Percentiles rank a stretch among this genome's conserved stretches.
Conservation (phyloP, 192 early-diverging fungal genomes). For the Dimargaris cristalligena region DNA sequence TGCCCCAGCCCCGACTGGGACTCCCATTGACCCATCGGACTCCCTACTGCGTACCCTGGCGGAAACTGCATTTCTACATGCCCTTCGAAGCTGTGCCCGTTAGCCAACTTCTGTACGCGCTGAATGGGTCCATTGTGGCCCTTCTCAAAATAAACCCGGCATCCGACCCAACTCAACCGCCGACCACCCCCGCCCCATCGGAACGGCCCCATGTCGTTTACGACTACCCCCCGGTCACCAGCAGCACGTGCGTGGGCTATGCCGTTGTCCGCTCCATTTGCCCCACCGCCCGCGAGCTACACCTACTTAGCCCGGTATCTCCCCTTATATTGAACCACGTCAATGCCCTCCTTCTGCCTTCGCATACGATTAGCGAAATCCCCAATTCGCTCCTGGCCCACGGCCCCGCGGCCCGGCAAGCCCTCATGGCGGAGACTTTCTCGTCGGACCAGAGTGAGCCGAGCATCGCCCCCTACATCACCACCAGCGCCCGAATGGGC, state of each 20-base stretch:
- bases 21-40: slow-evolving; percentile 31
- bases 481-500: too few relatives aligned
- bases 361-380: neutral
- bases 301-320: slow-evolving; percentile 24
- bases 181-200: neutral
- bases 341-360: neutral
- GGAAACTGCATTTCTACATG: slow-evolving; percentile 43
- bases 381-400: neutral
- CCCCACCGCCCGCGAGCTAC: slow-evolving; percentile 27
- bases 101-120: slow-evolving; percentile 59
- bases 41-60: slow-evolving; percentile 48
- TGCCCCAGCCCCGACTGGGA: neutral
- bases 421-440: neutral
- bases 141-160: slow-evolving; percentile 48
- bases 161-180: slow-evolving; percentile 11
- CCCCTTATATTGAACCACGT: neutral
- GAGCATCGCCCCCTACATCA: neutral
- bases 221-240: slow-evolving; percentile 17
- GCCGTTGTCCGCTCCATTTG: slow-evolving; percentile 52
- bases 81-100: slow-evolving; percentile 56
- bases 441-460: neutral
- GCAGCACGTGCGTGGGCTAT: slow-evolving; percentile 39
- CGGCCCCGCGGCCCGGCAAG: neutral
- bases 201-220: slow-evolving; percentile 22
- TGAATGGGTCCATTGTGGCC: slow-evolving; percentile 75